A percentile compares a stretch with the other conserved stretches of the same genome.
Conservation (phyloP, 805 yeast species). For the Candida succiphila region DNA sequence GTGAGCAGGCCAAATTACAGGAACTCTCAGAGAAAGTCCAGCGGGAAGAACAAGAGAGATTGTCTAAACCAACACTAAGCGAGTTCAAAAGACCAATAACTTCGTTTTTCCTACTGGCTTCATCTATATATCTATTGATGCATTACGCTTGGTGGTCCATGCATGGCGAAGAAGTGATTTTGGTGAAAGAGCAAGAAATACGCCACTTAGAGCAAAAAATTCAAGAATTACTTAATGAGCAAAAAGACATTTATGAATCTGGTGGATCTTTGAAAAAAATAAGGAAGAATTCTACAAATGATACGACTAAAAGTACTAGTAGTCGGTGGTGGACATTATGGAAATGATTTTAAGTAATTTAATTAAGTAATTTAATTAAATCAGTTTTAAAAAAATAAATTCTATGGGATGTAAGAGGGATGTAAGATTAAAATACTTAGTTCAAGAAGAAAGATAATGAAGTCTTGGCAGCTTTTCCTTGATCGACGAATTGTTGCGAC, state of each 20-base stretch:
- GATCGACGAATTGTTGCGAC: constrained; percentile 41
- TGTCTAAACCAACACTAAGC: constrained; percentile 16
- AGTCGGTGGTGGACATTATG: neutral
- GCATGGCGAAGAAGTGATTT: constrained; percentile 19
- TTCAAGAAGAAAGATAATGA: constrained; percentile 15
- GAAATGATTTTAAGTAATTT: neutral
- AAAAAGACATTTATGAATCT: constrained; percentile 3
- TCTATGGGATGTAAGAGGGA: no score
- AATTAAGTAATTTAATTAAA: no score
- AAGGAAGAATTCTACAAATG: neutral
- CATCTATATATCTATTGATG: constrained; percentile 20
- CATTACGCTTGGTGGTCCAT: constrained; percentile 23
- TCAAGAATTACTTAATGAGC: constrained; percentile 18
- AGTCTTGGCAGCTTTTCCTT: constrained; percentile 43
- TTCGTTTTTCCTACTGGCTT: constrained; percentile 20
- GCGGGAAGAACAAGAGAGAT: constrained; percentile 11
- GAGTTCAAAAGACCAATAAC: constrained; percentile 25
- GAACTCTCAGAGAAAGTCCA: constrained; percentile 6
- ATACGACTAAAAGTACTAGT: neutral
- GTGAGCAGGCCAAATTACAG: constrained; percentile 12
- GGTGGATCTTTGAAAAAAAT: no score
- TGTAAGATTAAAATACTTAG: no score
- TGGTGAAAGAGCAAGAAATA: constrained; percentile 13
- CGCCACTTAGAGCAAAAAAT: constrained; percentile 14
- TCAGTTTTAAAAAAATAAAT: no score